Conservation (phyloP, 2,329 filamentous ascomycete species). For the Cryoendolithus antarcticus region DNA sequence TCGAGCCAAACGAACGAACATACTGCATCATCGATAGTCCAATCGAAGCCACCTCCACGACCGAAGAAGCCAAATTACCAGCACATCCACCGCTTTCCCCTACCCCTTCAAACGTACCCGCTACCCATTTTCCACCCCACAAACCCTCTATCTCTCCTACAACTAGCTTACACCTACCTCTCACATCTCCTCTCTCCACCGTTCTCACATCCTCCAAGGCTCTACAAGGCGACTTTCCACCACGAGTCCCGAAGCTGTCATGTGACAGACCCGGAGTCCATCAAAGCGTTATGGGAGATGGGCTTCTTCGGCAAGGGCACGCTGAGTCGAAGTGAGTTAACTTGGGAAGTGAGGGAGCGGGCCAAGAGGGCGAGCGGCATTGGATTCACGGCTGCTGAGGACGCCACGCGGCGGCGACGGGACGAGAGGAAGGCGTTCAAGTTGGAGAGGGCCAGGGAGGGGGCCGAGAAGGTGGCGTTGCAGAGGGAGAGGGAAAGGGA, state of each 20-base stretch:
- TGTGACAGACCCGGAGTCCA: conserved; percentile 61
- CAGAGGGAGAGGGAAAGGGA: conserved; percentile 4
- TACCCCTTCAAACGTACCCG: conserved; percentile 70
- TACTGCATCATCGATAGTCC: no score
- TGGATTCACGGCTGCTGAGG: conserved; percentile 55
- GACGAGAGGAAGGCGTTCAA: conserved; percentile 76
- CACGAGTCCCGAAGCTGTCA: conserved; percentile 70
- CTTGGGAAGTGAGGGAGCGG: conserved; percentile 77
- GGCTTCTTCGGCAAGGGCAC: conserved; percentile 95
- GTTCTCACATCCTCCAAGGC: conserved; percentile 48
- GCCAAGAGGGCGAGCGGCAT: conserved; percentile 38
- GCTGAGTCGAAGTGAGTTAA: conserved; percentile 86
- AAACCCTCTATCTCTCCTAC: conserved; percentile 79
- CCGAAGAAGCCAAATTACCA: conserved; percentile 45
- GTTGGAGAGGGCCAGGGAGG: conserved; percentile 77
- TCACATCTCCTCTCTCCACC: conserved; percentile 57
- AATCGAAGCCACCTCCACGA: conserved; percentile 8
- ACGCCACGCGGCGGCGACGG: conserved; percentile 62
- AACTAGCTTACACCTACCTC: conserved; percentile 66
- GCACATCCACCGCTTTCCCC: conserved; percentile 68
- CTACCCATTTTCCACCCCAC: conserved; percentile 80
- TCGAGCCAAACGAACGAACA: no score
- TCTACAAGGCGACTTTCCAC: conserved; percentile 71
- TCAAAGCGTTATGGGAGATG: conserved; percentile 83
- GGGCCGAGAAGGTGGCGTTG: conserved; percentile 61